Evolutionary conservation across 768 basidiomycete species (phyloP), one percentile per base, ranked within the genome.

Genomic region (Hericium erinaceus): DNA sequence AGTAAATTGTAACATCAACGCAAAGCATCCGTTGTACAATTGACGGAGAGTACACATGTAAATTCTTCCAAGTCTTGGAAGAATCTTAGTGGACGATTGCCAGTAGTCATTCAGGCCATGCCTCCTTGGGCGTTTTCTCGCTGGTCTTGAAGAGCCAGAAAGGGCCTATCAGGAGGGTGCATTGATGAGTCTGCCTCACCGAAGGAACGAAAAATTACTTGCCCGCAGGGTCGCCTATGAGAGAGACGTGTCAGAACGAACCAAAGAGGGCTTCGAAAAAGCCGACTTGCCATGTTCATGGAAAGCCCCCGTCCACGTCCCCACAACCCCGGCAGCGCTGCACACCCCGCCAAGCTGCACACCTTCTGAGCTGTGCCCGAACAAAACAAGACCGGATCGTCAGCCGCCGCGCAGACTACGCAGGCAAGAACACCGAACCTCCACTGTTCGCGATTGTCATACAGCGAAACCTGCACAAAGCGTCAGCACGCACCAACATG

Each of bases 211-310:
- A 15, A 16, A 2, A 15, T 6, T 22, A 59, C 80, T 61, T 66
- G 87, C 85, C 86, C 53, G 78, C 80, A 26, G 85, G 85, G 66
- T 89, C 87, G 39, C 77, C 82, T 81, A 55, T n/a, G 37, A 22
- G 55, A 37, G 8, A 33, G 4, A 11, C 9, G 51, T 46, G 8
- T 9, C 24, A 61, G 20, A 61, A 24, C 56, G 44, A 50, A 51
- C 39, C 33, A 53, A 13, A 33, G 56, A 6, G 22, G 52, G 26
- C 12, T 15, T 26, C 60, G 62, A 44, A 44, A 22, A 52, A 50
- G 15, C 4, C 26, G 18, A 39, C 82, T 79, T 58, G 74, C 74
- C 55, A 80, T 62, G 59, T 18, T 55, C 80, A 60, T 87, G 87
- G 57, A 72, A 66, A 4, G 77, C 79, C 1, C 84, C 82, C 5